Evolutionary conservation across 2,329 filamentous ascomycete species (phyloP).

Genomic region (Hypoxylon sp.): DNA sequence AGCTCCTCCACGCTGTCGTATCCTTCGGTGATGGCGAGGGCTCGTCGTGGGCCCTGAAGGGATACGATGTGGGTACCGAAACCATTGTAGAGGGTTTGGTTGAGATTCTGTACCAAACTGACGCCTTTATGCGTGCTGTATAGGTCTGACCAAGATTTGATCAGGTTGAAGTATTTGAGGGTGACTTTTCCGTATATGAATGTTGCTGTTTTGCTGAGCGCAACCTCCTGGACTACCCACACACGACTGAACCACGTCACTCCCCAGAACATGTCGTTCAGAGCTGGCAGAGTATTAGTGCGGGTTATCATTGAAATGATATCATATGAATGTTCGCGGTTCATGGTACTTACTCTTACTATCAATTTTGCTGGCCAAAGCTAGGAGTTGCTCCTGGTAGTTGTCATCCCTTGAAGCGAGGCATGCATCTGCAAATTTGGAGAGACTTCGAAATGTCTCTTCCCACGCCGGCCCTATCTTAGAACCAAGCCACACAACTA

Average conservation of each 20-base stretch:
- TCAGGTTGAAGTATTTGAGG: slow-evolving; percentile 17
- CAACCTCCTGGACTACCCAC: slow-evolving; percentile 24
- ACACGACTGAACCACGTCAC: slow-evolving; percentile 17
- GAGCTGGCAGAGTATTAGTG: neutral
- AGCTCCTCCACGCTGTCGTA: slow-evolving; percentile 19
- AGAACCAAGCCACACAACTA: neutral
- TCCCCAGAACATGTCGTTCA: slow-evolving; percentile 17
- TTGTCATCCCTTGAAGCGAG: neutral
- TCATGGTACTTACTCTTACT: neutral
- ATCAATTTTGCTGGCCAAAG: neutral
- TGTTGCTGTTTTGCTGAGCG: slow-evolving; percentile 4
- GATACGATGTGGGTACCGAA: slow-evolving; percentile 4
- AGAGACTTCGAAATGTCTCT: neutral
- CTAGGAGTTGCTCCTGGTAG: neutral
- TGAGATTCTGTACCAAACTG: slow-evolving; percentile 11
- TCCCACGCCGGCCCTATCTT: neutral
- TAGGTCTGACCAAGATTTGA: slow-evolving; percentile 21
- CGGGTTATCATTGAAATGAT: neutral
- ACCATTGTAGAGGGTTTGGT: slow-evolving; percentile 10
- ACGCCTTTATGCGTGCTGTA: slow-evolving; percentile 16
- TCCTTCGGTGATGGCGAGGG: slow-evolving; percentile 24
- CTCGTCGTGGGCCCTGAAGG: slow-evolving; percentile 6
- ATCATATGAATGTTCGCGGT: neutral
- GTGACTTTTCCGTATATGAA: slow-evolving; percentile 18
- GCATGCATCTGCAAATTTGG: neutral